Conservation (phyloP, 2,329 filamentous ascomycete species). For the Pseudocercospora eumusae region DNA sequence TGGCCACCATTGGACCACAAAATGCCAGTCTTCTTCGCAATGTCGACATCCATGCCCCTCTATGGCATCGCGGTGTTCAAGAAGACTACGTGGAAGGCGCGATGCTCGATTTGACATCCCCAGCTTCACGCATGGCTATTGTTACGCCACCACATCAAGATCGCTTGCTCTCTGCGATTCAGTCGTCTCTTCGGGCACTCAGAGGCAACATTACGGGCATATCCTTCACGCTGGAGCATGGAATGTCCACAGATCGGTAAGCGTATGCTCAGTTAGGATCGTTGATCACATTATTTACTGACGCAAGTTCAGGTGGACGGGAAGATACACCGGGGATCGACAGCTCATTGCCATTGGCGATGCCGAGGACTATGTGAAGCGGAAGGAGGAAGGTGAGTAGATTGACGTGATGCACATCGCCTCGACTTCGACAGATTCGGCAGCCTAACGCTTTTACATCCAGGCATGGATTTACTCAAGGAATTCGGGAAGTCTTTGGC, state of each 20-base stretch:
- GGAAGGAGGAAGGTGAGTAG: conserved; percentile 20
- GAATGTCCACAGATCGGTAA: conserved; percentile 19
- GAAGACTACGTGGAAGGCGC: conserved; percentile 29
- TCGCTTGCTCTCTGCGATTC: conserved; percentile 25
- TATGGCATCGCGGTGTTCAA: conserved; percentile 24
- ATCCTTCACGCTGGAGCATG: conserved; percentile 23
- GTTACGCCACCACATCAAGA: conserved; percentile 24
- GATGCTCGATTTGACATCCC: conserved; percentile 28
- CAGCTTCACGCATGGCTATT: conserved; percentile 25
- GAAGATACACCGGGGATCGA: conserved; percentile 18
- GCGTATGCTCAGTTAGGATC: not conserved
- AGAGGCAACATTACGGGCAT: conserved; percentile 18
- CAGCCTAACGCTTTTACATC: not conserved
- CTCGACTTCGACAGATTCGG: not conserved
- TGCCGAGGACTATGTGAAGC: conserved; percentile 20
- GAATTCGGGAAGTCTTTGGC: conserved; percentile 14
- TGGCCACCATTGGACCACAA: conserved; percentile 23
- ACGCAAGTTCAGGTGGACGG: conserved; percentile 14
- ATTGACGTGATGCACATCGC: not conserved
- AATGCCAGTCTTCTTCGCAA: conserved; percentile 20
- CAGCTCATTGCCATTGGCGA: conserved; percentile 20
- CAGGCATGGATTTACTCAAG: conserved; percentile 19
- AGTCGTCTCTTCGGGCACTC: conserved; percentile 20
- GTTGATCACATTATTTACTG: not conserved
- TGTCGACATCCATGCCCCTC: conserved; percentile 23